A percentile compares a stretch with the other conserved stretches of the same genome.
Evolutionary conservation across 208 protist genomes (phyloP).

Genomic region (Acanthamoeba polyphaga): DNA sequence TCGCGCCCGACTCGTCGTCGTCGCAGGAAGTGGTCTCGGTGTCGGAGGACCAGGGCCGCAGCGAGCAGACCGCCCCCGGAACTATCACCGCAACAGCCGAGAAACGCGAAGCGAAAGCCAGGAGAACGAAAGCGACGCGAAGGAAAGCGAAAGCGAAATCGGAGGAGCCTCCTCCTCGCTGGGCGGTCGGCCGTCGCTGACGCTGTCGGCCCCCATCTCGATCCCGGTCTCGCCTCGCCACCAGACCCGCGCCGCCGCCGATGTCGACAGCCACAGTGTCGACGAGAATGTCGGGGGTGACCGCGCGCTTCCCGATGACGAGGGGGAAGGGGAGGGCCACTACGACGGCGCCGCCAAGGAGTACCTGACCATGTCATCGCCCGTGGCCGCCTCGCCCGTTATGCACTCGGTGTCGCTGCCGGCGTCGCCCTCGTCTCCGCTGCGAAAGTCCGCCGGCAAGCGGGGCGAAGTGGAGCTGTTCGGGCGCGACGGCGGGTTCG

Average conservation of each 20-base stretch:
- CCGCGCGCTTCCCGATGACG: no score
- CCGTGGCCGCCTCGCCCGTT: background rate
- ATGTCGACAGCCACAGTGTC: background rate
- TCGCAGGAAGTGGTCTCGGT: background rate
- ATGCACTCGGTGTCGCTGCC: background rate
- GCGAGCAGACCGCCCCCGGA: background rate
- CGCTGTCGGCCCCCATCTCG: constrained; percentile 7
- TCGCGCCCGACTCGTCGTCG: background rate
- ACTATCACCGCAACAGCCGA: background rate
- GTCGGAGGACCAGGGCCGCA: background rate
- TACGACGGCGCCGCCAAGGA: background rate
- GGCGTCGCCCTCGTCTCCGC: background rate
- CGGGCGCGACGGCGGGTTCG: constrained; percentile 17
- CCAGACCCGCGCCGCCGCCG: background rate
- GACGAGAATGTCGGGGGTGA: background rate
- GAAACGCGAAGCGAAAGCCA: background rate
- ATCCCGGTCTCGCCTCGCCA: background rate
- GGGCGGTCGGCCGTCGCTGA: background rate
- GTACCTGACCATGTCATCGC: background rate
- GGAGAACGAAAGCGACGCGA: background rate
- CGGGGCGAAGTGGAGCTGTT: constrained; percentile 9
- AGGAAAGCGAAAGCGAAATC: background rate
- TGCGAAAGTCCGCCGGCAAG: background rate
- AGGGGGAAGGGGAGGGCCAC: no score
- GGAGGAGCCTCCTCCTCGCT: background rate